Evolutionary conservation across 1,284 basidiomycete genomes (phyloP), one percentile per base, ranked within the genome.

Genomic region (Exobasidium cylindrosporum): DNA sequence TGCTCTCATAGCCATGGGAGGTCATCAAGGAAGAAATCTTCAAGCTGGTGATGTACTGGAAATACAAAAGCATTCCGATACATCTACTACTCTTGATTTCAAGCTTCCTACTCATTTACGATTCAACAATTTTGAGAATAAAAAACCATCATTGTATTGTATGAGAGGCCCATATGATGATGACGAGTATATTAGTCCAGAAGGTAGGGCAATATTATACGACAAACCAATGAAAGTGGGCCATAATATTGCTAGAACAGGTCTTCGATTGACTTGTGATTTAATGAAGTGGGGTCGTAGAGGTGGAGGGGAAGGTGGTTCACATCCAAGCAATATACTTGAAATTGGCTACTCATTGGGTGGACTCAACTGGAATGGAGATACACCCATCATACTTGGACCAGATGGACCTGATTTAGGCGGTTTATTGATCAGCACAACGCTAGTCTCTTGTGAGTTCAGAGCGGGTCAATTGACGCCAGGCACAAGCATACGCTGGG

Each of bases 281-380:
- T 50, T 55, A 1, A 55, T 57, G 45, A 26, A 81, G 7, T 89
- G 87, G 86, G 84, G 87, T 0, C 82, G 87, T 43, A 65, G 74
- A 17, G 85, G 83, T 57, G 88, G 88, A 14, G 87, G 87, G 0
- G 85, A 88, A 71, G 88, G 88, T 5, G 88, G 88, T 0, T 85
- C 85, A 11, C 88, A 89, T 75, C 87, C 88, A 0, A 86, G 84
- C 44, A 89, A 89, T 69, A 86, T 89, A 54, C 83, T 88, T 23
- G 87, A 89, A 67, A 87, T 87, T 62, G 86, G 85, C 1, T 89
- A 89, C 71, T 84, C 85, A 0, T 80, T 82, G 24, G 87, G 86
- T 3, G 83, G 85, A 1, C 76, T 89, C 65, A 82, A 82, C 65
- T 66, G 88, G 67, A 89, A 89, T 68, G 88, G 88, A 1, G 87